phyloP scores from a whole-genome alignment of 1,284 basidiomycete genomes.

The Marasmius sp. region DNA sequence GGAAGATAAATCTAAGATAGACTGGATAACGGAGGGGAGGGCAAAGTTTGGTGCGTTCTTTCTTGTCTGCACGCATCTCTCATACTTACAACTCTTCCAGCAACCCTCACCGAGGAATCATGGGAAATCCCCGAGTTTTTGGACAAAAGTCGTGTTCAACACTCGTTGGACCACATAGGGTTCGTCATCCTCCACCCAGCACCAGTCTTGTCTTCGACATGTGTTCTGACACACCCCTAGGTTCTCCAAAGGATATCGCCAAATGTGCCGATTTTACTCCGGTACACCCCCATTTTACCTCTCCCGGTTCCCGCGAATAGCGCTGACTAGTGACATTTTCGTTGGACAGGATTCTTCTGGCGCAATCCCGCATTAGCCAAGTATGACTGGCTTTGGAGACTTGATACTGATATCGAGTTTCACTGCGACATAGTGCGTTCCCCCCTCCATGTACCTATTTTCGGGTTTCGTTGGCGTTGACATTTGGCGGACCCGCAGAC shows the following conservation, averaged over 20 bases:
- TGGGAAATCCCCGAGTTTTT: slow-evolving; percentile 24
- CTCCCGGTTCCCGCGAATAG: no score
- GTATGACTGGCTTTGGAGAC: slow-evolving; percentile 30
- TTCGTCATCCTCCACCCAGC: not conserved
- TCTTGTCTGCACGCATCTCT: not conserved
- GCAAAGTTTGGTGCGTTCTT: slow-evolving; percentile 22
- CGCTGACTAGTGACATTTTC: not conserved
- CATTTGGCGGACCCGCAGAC: slow-evolving; percentile 13
- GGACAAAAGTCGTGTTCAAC: slow-evolving; percentile 20
- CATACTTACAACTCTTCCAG: slow-evolving; percentile 9
- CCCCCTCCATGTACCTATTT: not conserved
- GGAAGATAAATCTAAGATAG: slow-evolving; percentile 21
- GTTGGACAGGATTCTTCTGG: slow-evolving; percentile 25
- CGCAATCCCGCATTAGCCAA: slow-evolving; percentile 22
- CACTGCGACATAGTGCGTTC: slow-evolving; percentile 28
- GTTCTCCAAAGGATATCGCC: slow-evolving; percentile 25
- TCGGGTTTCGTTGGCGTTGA: not conserved
- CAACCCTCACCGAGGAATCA: slow-evolving; percentile 16
- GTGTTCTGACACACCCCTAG: no score
- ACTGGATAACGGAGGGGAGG: slow-evolving; percentile 25
- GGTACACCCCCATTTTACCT: slow-evolving; percentile 11
- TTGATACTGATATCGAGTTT: slow-evolving; percentile 30
- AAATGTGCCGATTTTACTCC: slow-evolving; percentile 30
- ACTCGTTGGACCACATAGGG: slow-evolving; percentile 24
- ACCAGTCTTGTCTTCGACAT: not conserved